Percentiles rank a stretch among this genome's conserved stretches.
phyloP scores from a whole-genome alignment of 192 early-diverging fungal genomes.

The Coemansia brasiliensis region DNA sequence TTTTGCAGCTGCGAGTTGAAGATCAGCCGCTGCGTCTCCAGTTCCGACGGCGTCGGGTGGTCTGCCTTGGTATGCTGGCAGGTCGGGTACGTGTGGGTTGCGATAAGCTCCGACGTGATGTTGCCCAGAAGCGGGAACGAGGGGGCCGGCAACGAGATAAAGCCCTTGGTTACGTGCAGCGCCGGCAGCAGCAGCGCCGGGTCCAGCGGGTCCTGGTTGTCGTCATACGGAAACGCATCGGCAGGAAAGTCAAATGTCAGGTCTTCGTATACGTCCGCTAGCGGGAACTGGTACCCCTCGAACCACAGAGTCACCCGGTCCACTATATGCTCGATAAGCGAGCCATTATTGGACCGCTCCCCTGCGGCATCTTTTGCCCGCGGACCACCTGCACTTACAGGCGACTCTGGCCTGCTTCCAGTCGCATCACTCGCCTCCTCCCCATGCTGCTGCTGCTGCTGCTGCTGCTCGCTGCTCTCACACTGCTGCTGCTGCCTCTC shows the following conservation, averaged over 20 bases:
- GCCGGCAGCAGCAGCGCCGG: constrained; percentile 67
- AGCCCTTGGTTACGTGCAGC: constrained; percentile 64
- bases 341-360: background rate
- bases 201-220: constrained; percentile 62
- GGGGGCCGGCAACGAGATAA: constrained; percentile 62
- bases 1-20: constrained; percentile 65
- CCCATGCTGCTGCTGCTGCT: constrained; percentile 11
- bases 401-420: constrained; percentile 31
- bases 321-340: constrained; percentile 40
- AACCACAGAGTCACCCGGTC: constrained; percentile 50
- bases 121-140: constrained; percentile 68
- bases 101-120: constrained; percentile 65
- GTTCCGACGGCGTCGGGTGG: constrained; percentile 65
- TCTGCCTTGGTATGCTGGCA: constrained; percentile 70
- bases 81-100: constrained; percentile 69
- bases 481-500: constrained; percentile 28
- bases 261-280: constrained; percentile 55
- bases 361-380: constrained; percentile 18
- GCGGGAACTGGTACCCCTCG: constrained; percentile 55
- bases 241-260: constrained; percentile 54
- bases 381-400: constrained; percentile 21
- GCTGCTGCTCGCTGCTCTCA: constrained; percentile 1
- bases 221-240: constrained; percentile 54
- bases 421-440: constrained; percentile 1
- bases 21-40: constrained; percentile 67